Evolutionary conservation across 148 eudicot genomes (phyloP), one percentile per base, ranked within the genome.

Genomic region (Talinum fruticosum): DNA sequence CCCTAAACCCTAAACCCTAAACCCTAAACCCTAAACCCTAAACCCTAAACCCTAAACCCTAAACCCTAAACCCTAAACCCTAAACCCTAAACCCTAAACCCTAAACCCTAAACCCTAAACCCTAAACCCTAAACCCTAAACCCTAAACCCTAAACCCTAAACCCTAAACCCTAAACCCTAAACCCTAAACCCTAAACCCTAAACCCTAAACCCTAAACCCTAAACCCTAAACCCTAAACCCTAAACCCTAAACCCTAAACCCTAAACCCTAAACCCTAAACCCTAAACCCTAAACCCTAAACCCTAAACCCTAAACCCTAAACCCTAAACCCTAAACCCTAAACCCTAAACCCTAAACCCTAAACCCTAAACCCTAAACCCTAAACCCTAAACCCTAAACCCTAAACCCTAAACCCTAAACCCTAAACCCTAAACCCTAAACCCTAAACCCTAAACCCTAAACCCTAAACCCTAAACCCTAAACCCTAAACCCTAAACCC

Each of bases 291-390:
- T 70, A 38, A 73, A 72, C 45, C 81, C 81, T 53, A 44, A 61
- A 71, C 76, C 81, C 76, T 45, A 36, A 73, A 79, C 71, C 81
- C 81, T 75, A 62, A n/a, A n/a, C n/a, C n/a, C n/a, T n/a, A n/a
- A n/a, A n/a, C n/a, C n/a, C n/a, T n/a, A n/a, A n/a, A n/a, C n/a
- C n/a, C n/a, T n/a, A n/a, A n/a, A n/a, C n/a, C n/a, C n/a, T n/a
- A n/a, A n/a, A n/a, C n/a, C n/a, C n/a, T n/a, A n/a, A n/a, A n/a
- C n/a, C n/a, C n/a, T n/a, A n/a, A n/a, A n/a, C n/a, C n/a, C n/a
- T n/a, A n/a, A n/a, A n/a, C n/a, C n/a, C n/a, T n/a, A n/a, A n/a
- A n/a, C n/a, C n/a, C n/a, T n/a, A n/a, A n/a, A n/a, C n/a, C n/a
- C n/a, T n/a, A n/a, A n/a, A n/a, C n/a, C n/a, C n/a, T n/a, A n/a